A percentile compares a stretch with the other conserved stretches of the same genome.
These are phyloP conservation scores for Durotheca rogersii DNA, from an alignment of 495 filamentous ascomycete genomes.

Conservation along the genomic window DNA sequence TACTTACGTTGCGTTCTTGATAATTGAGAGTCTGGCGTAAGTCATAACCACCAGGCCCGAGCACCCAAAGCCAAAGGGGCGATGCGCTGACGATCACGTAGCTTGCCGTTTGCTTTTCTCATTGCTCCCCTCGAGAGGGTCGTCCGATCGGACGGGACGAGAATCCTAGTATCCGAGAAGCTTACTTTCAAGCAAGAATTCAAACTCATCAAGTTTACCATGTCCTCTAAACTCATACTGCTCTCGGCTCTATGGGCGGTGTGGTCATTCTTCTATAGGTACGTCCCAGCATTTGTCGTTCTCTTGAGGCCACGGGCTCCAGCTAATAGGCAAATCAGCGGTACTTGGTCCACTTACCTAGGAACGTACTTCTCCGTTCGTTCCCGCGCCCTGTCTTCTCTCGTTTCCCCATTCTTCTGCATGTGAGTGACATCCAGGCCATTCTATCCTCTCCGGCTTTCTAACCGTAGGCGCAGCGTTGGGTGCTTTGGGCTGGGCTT, in stretches of 20 bases:
- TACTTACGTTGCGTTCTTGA: constrained; percentile 26
- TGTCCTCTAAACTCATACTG: constrained; percentile 26
- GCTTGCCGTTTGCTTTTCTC: constrained; percentile 46
- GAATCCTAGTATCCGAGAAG: constrained; percentile 40
- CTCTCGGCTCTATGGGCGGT: constrained; percentile 29
- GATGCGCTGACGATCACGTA: constrained; percentile 27
- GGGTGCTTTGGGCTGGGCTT: constrained; percentile 28
- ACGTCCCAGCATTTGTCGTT: constrained; percentile 35
- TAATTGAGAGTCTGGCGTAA: constrained; percentile 27
- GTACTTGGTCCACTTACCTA: constrained; percentile 51
- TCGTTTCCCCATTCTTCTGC: constrained; percentile 27
- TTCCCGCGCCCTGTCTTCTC: constrained; percentile 40
- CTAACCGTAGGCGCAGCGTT: constrained; percentile 11
- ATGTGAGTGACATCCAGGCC: constrained; percentile 11
- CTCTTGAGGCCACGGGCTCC: background rate
- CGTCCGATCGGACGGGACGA: constrained; percentile 47
- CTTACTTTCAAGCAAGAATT: constrained; percentile 22
- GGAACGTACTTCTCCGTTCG: constrained; percentile 54
- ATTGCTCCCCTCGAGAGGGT: constrained; percentile 50
- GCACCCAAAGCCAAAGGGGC: background rate
- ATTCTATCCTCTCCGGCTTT: background rate
- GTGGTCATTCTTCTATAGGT: constrained; percentile 48
- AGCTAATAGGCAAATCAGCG: constrained; percentile 9
- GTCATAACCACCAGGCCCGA: no score
- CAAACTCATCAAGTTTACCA: constrained; percentile 28